Base-by-base conservation (phyloP, 169 alveolate genomes). In the Miamiensis avidus region DNA sequence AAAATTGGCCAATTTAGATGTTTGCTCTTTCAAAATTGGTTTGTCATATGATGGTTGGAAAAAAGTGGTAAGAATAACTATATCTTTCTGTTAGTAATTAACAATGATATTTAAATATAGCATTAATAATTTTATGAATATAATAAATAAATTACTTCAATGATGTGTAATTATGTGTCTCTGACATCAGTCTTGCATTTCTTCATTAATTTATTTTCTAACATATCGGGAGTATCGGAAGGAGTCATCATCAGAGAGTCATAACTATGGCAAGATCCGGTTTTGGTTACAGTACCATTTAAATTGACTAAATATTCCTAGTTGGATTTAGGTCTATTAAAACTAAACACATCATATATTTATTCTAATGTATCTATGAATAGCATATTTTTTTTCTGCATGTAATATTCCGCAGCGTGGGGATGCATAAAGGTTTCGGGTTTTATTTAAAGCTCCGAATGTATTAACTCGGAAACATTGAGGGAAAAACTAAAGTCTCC, bases 1-100 rank as follows among this genome's bases (percentile, higher is more conserved):
- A 34, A 32, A 77, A 33, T 33, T 30, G 29, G 82, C 82, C 27
- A 77, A 77, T 77, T 77, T 77, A 31, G 82, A 77, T 32, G 34
- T 77, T n/a, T 31, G 34, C 11, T 77, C 82, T 33, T 77, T 69
- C 28, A 77, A 69, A 29, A 77, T 69, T 32, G 82, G 82, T 25
- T 77, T 77, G 1, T 77, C 82, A 77, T 77, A 77, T 26, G 74
- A 33, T 0, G 82, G 82, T 27, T 69, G 82, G 82, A 77, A 77
- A 69, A 77, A 77, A 0, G 82, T 77, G 34, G 82, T 77, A 16
- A 77, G 30, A 77, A 77, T 77, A 34, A 77, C 72, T 0, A 77
- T n/a, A 77, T 77, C 82, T 25, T 72, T 20, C 69, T 49, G 20
- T 11, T 11, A 11, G 4, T 49, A 49, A n/a, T n/a, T n/a, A n/a